Conservation (phyloP, 116 monocot species). For the Phalaenopsis hybrid region DNA sequence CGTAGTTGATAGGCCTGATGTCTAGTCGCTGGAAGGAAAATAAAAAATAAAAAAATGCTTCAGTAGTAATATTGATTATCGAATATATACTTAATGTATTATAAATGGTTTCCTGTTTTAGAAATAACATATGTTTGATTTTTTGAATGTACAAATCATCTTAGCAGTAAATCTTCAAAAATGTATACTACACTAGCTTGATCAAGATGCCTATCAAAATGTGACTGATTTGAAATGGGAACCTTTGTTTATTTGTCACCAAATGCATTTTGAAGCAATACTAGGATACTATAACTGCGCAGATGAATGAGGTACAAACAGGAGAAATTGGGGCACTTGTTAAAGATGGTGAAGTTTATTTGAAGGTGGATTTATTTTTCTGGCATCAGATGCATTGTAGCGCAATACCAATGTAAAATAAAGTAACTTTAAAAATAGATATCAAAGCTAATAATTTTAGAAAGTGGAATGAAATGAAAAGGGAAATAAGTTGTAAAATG, state of each 20-base stretch:
- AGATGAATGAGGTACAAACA: not conserved
- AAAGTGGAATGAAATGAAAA: too few relatives aligned
- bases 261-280: not conserved
- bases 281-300: not conserved
- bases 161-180: not conserved
- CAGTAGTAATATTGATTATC: not conserved
- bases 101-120: not conserved
- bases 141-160: not conserved
- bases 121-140: not conserved
- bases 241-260: not conserved
- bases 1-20: too few relatives aligned
- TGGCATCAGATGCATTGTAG: too few relatives aligned
- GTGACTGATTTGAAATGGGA: not conserved
- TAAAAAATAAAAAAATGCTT: too few relatives aligned
- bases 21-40: too few relatives aligned
- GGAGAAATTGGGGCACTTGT: too few relatives aligned
- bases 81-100: not conserved
- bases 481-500: too few relatives aligned
- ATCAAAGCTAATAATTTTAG: too few relatives aligned
- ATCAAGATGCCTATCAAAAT: not conserved
- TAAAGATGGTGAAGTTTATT: too few relatives aligned
- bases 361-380: too few relatives aligned
- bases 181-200: not conserved
- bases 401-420: too few relatives aligned
- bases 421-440: too few relatives aligned